Percentiles rank a stretch among this genome's conserved stretches.
These are phyloP conservation scores for Actinomucor elegans DNA, from an alignment of 371 early-diverging fungal species.

Conservation along the genomic window DNA sequence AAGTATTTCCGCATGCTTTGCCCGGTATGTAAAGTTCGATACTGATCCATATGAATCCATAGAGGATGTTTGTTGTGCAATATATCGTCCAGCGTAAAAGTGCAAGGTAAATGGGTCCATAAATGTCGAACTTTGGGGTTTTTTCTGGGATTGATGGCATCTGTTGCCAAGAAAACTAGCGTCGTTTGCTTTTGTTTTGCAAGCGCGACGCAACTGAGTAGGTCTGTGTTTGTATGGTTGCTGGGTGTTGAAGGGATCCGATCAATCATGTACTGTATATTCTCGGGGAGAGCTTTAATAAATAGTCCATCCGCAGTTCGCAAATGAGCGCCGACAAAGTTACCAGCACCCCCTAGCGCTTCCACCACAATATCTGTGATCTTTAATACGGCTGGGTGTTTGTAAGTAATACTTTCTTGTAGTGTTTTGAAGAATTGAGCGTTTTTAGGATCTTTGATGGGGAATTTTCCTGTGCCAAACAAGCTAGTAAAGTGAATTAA, in stretches of 20 bases:
- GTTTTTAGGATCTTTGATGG: conserved; percentile 41
- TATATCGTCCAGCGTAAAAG: conserved; percentile 57
- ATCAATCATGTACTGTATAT: conserved; percentile 30
- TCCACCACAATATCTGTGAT: conserved; percentile 48
- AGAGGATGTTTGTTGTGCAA: conserved; percentile 6
- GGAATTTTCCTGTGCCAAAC: conserved; percentile 51
- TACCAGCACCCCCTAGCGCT: conserved; percentile 51
- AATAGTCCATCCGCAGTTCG: conserved; percentile 62
- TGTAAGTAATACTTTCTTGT: conserved; percentile 41
- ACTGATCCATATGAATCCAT: conserved; percentile 24
- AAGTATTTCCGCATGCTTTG: conserved; percentile 24
- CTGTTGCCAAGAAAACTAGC: conserved; percentile 60
- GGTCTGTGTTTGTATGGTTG: background rate
- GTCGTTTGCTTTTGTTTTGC: conserved; percentile 26
- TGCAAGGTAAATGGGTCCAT: conserved; percentile 54
- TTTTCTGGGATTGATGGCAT: conserved; percentile 46
- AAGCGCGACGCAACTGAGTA: conserved; percentile 20
- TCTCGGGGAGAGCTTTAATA: conserved; percentile 40
- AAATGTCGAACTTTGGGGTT: conserved; percentile 33
- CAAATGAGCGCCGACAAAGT: conserved; percentile 56
- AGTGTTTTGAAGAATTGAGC: conserved; percentile 35
- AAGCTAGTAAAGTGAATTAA: conserved; percentile 50
- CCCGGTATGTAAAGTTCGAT: conserved; percentile 17
- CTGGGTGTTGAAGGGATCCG: background rate
- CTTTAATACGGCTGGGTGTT: conserved; percentile 44